These are phyloP conservation scores for Sugiyamaella neomexicana DNA, from an alignment of 1,139 yeast species.

Conservation along the genomic window DNA sequence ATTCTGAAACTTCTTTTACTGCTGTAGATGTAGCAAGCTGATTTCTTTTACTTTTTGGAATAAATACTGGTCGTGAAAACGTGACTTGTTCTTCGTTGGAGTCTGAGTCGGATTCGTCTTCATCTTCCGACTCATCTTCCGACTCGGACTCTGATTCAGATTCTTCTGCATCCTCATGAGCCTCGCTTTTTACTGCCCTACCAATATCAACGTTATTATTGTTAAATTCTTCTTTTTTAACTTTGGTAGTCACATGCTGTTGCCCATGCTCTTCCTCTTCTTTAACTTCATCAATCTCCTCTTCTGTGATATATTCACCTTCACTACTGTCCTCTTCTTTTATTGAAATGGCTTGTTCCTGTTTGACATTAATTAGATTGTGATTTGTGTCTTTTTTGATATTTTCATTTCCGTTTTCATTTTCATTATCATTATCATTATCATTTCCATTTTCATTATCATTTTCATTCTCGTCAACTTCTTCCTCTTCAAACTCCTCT, in stretches of 20 bases:
- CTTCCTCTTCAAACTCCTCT: slow-evolving; percentile 23
- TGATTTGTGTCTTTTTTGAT: neutral
- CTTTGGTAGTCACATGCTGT: neutral
- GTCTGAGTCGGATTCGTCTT: slow-evolving; percentile 19
- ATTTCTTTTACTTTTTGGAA: slow-evolving; percentile 30
- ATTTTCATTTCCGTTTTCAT: neutral
- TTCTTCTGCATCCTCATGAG: slow-evolving; percentile 19
- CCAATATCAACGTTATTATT: no score
- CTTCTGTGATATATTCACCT: slow-evolving; percentile 22
- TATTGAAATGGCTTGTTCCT: slow-evolving; percentile 14
- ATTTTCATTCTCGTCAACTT: slow-evolving; percentile 23
- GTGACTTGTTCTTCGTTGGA: slow-evolving; percentile 18
- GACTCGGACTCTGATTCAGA: neutral
- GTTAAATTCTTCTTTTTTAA: slow-evolving; percentile 12
- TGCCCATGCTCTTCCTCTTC: neutral
- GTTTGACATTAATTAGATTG: no score
- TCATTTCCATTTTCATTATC: slow-evolving; percentile 23
- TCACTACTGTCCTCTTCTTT: slow-evolving; percentile 23
- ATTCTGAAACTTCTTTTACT: neutral
- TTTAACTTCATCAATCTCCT: slow-evolving; percentile 21
- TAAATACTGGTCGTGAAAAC: slow-evolving; percentile 33
- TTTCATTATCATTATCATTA: slow-evolving; percentile 21
- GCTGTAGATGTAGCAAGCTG: neutral
- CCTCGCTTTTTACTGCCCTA: no score
- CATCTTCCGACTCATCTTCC: neutral